phyloP scores from a whole-genome alignment of 2,329 filamentous ascomycete species.

The Pseudogymnoascus sp. region DNA sequence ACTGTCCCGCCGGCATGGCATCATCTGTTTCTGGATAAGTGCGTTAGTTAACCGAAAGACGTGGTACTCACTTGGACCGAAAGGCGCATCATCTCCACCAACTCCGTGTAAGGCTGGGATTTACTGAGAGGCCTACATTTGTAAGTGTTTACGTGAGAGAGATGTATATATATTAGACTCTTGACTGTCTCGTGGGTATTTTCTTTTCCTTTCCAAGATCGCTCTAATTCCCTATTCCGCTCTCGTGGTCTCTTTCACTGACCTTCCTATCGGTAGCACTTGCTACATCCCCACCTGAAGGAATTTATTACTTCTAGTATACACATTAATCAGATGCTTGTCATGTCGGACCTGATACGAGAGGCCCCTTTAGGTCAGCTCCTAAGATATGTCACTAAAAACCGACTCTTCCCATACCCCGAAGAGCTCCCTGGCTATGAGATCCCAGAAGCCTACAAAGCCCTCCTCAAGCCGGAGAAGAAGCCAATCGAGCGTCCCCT shows the following conservation, averaged over 20 bases:
- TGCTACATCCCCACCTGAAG: neutral
- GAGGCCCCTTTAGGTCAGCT: slow-evolving; percentile 54
- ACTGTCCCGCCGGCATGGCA: neutral
- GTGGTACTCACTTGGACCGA: neutral
- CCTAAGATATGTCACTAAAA: slow-evolving; percentile 47
- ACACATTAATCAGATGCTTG: neutral
- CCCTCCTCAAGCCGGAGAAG: slow-evolving; percentile 21
- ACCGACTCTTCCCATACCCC: slow-evolving; percentile 49
- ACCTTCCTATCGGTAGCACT: neutral
- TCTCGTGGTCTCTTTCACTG: neutral
- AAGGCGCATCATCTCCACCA: neutral
- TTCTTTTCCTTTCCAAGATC: neutral
- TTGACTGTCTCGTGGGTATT: neutral
- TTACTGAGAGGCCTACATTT: neutral
- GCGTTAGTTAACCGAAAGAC: neutral
- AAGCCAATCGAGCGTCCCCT: slow-evolving; percentile 4
- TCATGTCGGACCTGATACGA: slow-evolving; percentile 35
- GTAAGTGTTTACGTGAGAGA: too few relatives aligned
- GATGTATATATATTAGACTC: slow-evolving; percentile 3
- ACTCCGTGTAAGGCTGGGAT: neutral
- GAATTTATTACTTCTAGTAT: neutral
- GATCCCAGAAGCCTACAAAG: slow-evolving; percentile 39
- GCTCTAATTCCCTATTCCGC: neutral
- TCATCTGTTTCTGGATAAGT: neutral
- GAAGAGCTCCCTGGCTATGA: slow-evolving; percentile 52